Evolutionary conservation across 768 basidiomycete species (phyloP), one percentile per base, ranked within the genome.

Genomic region (Phylloporus sp.): DNA sequence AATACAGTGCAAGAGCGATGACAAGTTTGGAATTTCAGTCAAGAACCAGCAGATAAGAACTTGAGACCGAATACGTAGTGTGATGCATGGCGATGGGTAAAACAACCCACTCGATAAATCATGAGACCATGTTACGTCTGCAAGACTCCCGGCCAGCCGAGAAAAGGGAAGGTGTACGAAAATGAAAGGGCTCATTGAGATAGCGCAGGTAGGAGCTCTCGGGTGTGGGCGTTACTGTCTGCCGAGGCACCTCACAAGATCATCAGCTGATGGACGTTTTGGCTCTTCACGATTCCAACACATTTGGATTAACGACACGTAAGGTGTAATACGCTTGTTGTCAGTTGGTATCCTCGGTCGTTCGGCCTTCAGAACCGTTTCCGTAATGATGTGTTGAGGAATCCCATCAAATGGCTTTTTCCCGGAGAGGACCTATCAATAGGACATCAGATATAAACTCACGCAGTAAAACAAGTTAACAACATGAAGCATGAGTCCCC

Each of bases 401-500:
- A 51, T 49, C 2, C 43, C 61, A 8, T 48, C 40, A 14, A 42
- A 62, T 31, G 62, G 62, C 32, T 35, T 53, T 36, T 42, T 56
- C 15, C 50, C 61, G 18, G 48, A 56, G 10, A 64, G 14, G 6
- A 64, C 40, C 60, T 61, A 36, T 31, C 15, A 24, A 38, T 32
- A 31, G 17, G 1, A n/a, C 0, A 33, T 63, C 39, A 61, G 56
- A 44, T 23, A 27, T 3, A 4, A 22, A 14, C 9, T 37, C 24
- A 15, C 14, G 2, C 9, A 42, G 22, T n/a, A 29, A 32, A 42
- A 38, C 2, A 35, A 31, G 28, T 26, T 9, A 33, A 44, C 58
- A 24, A 66, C 62, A 40, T 65, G 59, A 3, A 64, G 51, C 20
- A 62, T 51, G 21, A 77, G 65, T 53, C 75, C 73, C 6, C 57